Base-by-base conservation (phyloP, 306 rosid species). In the Trichosanthes cucumerina region DNA sequence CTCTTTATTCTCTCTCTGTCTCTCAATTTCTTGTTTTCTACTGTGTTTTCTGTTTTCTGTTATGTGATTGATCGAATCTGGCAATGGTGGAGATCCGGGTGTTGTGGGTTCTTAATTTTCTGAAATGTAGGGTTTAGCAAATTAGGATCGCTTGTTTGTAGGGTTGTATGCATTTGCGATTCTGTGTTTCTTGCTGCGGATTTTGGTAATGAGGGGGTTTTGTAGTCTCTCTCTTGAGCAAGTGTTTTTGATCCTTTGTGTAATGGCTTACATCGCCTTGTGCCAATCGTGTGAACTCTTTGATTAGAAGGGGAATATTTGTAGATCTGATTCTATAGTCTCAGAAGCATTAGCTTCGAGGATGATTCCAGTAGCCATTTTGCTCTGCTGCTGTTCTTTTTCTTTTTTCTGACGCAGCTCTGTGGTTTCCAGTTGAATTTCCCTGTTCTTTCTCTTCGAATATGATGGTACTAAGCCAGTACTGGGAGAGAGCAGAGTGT, bases 241-340 rank as follows among this genome's bases (percentile, higher is more conserved):
- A 16, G 16, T 50, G 7, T 41, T 49, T 21, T 19, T 39, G 2
- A 28, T 36, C 49, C 11, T 52, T 21, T 11, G 50, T 76, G 44
- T 14, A 12, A 11, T 50, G 26, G 2, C 6, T 52, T 56, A 50
- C 34, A n/a, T 57, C 19, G 14, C 57, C 52, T 76, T 7, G 13
- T 0, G 33, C 21, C 21, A 12, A 23, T 36, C 19, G 23, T 54
- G 3, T 7, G 8, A 7, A 50, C 31, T 49, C 79, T 75, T 16
- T 58, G 50, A 52, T 58, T 49, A 8, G 2, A 43, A 58, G 4
- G 38, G 53, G 13, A 5, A 2, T 26, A 14, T 39, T 34, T 80
- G 46, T 65, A 87, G 90, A 87, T 87, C 90, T 87, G 88, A 79
- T 49, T 36, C 79, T 34, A 16, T 19, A 71, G 58, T 52, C 56